phyloP scores from a whole-genome alignment of 352 stramenopile genomes.

The Phytophthora rubi region DNA sequence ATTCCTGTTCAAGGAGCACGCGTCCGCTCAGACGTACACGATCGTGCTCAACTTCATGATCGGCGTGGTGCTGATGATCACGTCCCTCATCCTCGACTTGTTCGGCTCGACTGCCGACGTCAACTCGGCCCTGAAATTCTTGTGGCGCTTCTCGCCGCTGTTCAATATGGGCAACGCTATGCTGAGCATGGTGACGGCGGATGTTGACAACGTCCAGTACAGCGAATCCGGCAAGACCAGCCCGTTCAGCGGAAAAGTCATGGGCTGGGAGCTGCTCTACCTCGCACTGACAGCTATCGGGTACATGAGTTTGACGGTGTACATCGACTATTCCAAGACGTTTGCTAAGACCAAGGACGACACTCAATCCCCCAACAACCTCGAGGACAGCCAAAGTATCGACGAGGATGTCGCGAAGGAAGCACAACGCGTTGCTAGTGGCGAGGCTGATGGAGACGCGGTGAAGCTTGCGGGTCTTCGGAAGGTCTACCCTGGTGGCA shows the following conservation, averaged over 20 bases:
- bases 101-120: conserved; percentile 44
- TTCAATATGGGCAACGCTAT: conserved; percentile 51
- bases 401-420: conserved; percentile 57
- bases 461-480: conserved; percentile 58
- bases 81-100: conserved; percentile 53
- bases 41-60: conserved; percentile 72
- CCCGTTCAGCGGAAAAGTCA: conserved; percentile 52
- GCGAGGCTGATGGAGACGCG: conserved; percentile 32
- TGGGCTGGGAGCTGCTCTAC: conserved; percentile 59
- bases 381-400: conserved; percentile 41
- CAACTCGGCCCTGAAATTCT: conserved; percentile 61
- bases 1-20: conserved; percentile 62
- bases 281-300: conserved; percentile 45
- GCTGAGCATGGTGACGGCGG: conserved; percentile 32
- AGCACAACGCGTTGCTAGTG: conserved; percentile 38
- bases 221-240: conserved; percentile 17
- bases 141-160: conserved; percentile 70
- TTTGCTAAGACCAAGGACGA: conserved; percentile 60
- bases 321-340: conserved; percentile 61
- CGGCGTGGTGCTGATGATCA: conserved; percentile 59
- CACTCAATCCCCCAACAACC: conserved; percentile 39
- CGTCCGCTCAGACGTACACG: conserved; percentile 61
- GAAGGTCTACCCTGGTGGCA: conserved; percentile 84
- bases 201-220: conserved; percentile 25
- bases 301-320: conserved; percentile 45